Evolutionary conservation across 768 basidiomycete species (phyloP).

Genomic region (Mycena kentingensis): DNA sequence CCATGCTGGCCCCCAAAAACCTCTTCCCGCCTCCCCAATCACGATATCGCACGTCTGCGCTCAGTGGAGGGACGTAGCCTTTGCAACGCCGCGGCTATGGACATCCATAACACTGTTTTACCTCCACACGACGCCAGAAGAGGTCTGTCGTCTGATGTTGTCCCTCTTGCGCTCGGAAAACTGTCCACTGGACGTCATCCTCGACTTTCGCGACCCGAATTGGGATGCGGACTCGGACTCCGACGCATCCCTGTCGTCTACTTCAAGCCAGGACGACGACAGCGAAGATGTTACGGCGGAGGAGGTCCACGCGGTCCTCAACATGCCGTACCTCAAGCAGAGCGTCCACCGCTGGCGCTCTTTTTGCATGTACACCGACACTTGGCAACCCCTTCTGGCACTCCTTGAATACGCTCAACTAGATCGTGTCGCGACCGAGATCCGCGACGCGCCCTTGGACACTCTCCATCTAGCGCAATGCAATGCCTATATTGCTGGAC

Average conservation of each 20-base stretch:
- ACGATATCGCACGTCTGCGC: conserved; percentile 52
- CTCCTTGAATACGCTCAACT: conserved; percentile 46
- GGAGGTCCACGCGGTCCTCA: conserved; percentile 49
- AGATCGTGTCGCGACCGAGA: conserved; percentile 34
- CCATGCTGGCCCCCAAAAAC: too few relatives aligned
- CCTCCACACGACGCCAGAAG: conserved; percentile 40
- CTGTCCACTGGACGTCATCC: conserved; percentile 49
- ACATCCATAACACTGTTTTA: conserved; percentile 46
- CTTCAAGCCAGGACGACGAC: conserved; percentile 39
- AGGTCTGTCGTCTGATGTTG: conserved; percentile 38
- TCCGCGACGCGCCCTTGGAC: conserved; percentile 38
- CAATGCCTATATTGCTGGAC: conserved; percentile 56
- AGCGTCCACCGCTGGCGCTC: conserved; percentile 47
- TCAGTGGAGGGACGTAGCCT: conserved; percentile 51
- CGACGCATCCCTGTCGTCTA: too few relatives aligned
- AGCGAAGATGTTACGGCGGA: conserved; percentile 43
- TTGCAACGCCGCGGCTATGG: conserved; percentile 51
- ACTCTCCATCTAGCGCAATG: conserved; percentile 52
- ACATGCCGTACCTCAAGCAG: conserved; percentile 40
- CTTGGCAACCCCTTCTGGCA: conserved; percentile 58
- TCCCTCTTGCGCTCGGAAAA: conserved; percentile 48
- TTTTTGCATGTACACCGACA: conserved; percentile 55
- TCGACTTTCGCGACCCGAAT: conserved; percentile 65
- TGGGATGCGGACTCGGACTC: too few relatives aligned
- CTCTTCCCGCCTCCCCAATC: conserved; percentile 26